These are phyloP conservation scores for Conringia planisiliqua DNA, from an alignment of 345 rosid species.

Conservation along the genomic window DNA sequence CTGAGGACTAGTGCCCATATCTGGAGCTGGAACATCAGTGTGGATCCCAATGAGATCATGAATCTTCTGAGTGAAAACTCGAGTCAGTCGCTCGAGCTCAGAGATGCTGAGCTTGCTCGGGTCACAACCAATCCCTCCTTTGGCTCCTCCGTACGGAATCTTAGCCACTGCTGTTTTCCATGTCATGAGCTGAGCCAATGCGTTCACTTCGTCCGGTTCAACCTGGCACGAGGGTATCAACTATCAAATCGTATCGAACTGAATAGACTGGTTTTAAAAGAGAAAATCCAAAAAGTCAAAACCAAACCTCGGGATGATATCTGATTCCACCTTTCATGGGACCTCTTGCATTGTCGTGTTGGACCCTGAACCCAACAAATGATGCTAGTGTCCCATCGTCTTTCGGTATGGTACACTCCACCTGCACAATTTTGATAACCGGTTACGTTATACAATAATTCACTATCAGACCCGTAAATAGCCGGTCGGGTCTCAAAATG, in stretches of 20 bases:
- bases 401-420: slow-evolving; percentile 83
- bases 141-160: slow-evolving; percentile 66
- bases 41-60: slow-evolving; percentile 45
- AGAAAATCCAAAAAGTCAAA: neutral
- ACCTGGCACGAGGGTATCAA: slow-evolving; percentile 32
- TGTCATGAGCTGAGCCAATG: slow-evolving; percentile 65
- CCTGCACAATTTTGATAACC: slow-evolving; percentile 38
- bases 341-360: slow-evolving; percentile 91
- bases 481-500: slow-evolving; percentile 4
- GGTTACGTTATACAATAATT: neutral
- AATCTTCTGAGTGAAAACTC: slow-evolving; percentile 64
- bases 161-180: slow-evolving; percentile 64
- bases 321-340: slow-evolving; percentile 62
- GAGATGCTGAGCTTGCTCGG: slow-evolving; percentile 43
- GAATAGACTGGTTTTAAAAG: slow-evolving; percentile 8
- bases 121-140: slow-evolving; percentile 60
- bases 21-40: slow-evolving; percentile 66
- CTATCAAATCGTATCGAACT: neutral
- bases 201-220: slow-evolving; percentile 62
- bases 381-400: slow-evolving; percentile 84
- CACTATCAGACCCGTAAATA: neutral
- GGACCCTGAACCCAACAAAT: slow-evolving; percentile 81
- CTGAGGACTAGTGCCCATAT: slow-evolving; percentile 68
- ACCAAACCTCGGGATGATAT: slow-evolving; percentile 43
- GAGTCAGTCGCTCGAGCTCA: slow-evolving; percentile 52